A percentile compares a stretch with the other conserved stretches of the same genome.
These are phyloP conservation scores for Penicillium turbatum DNA, from an alignment of 495 filamentous ascomycete genomes.

Conservation along the genomic window DNA sequence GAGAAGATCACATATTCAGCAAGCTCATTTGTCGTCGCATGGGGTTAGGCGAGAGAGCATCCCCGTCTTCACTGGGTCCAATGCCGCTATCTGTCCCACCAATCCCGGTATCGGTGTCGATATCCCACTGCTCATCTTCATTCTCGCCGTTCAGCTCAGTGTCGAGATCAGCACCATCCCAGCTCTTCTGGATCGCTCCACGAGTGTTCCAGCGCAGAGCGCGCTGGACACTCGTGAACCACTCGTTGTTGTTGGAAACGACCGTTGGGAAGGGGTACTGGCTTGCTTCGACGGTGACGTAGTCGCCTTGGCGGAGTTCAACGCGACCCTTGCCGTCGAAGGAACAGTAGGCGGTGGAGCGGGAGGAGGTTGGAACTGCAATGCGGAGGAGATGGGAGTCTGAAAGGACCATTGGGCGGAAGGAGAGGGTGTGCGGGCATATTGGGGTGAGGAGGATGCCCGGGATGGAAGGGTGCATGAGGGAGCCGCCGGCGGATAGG, in stretches of 20 bases:
- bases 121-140: conserved; percentile 60
- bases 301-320: conserved; percentile 86
- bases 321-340: conserved; percentile 96
- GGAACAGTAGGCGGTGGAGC: conserved; percentile 88
- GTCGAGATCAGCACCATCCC: conserved; percentile 45
- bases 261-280: conserved; percentile 97
- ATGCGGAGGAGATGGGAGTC: conserved; percentile 88
- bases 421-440: conserved; percentile 93
- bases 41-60: conserved; percentile 57
- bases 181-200: conserved; percentile 79
- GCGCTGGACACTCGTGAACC: conserved; percentile 89
- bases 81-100: conserved; percentile 49
- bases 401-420: conserved; percentile 98
- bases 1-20: conserved; percentile 37
- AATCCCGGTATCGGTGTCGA: conserved; percentile 69
- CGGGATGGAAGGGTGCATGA: conserved; percentile 95
- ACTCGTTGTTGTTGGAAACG: conserved; percentile 69
- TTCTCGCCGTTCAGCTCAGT: conserved; percentile 31
- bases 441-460: conserved; percentile 97
- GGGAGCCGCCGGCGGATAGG: conserved; percentile 88
- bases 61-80: conserved; percentile 58
- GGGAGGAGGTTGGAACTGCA: conserved; percentile 74
- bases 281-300: conserved; percentile 88
- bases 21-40: conserved; percentile 66
- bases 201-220: conserved; percentile 92